Evolutionary conservation across 2,329 filamentous ascomycete genomes (phyloP), one percentile per base, ranked within the genome.

Genomic region (Hypoxylon sp.): DNA sequence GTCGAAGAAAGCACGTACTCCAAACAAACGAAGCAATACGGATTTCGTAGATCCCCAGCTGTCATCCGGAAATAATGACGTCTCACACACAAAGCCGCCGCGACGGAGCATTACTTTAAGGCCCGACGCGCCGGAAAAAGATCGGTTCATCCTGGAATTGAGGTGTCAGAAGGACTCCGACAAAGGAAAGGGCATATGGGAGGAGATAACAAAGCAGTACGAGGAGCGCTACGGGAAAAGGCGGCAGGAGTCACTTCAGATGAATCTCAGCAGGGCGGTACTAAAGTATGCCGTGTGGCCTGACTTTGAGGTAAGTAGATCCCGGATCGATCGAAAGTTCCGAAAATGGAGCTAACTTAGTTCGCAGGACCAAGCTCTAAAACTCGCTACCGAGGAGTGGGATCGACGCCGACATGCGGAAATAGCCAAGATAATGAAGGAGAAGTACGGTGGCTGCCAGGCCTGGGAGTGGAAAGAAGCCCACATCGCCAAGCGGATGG

Each of bases 111-210:
- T 49, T 20, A 74, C 69, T 1, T 76, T 86, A 44, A 81, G 81
- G 56, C 73, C 76, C 20, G 77, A 77, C 17, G 82, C 82, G 24
- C 81, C 82, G 1, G 77, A 80, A 1, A 80, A 85, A 32, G 81
- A 84, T 62, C 78, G 77, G 20, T 83, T 75, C 53, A 79, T 87
- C 30, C 82, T 86, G 50, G 76, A 82, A 24, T 78, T 83, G n/a
- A 78, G 84, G 11, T 80, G 79, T 71, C 71, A 79, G 22, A 79
- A 81, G 67, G 75, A 79, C 15, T 70, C 79, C 19, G 77, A 80
- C 53, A 84, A 84, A 68, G 85, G 85, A 15, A 84, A 84, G 65
- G 83, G 84, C 32, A 87, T 87, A 84, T 87, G 85, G 85, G 80
- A 84, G 22, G 77, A 79, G 39, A 86, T 87, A 59, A 78, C 80